These are phyloP conservation scores for Panicum hallii DNA, from an alignment of 202 grass and related monocot species.

Conservation along the genomic window DNA sequence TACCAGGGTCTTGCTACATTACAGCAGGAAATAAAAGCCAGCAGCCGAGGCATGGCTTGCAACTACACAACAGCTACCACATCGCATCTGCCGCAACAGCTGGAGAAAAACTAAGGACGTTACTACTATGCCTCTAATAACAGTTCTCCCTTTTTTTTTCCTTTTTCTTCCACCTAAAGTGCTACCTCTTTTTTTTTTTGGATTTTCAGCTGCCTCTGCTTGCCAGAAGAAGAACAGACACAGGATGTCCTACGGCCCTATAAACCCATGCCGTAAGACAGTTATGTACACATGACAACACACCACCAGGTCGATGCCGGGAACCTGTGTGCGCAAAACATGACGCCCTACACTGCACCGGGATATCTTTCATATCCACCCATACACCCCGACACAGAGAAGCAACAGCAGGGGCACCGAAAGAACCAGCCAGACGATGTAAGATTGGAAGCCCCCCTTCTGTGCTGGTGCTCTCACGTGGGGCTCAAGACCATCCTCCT, in stretches of 20 bases:
- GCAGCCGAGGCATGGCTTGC: constrained; percentile 17
- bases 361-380: constrained; percentile 31
- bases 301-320: background rate
- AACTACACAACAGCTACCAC: constrained; percentile 42
- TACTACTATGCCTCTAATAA: constrained; percentile 39
- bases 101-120: constrained; percentile 31
- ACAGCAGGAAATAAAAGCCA: background rate
- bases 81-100: constrained; percentile 24
- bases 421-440: constrained; percentile 54
- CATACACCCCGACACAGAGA: constrained; percentile 50
- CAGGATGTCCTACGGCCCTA: background rate
- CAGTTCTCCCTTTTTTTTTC: background rate
- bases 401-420: constrained; percentile 50
- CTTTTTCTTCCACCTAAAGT: constrained; percentile 32
- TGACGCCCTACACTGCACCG: background rate
- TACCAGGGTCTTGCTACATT: constrained; percentile 20
- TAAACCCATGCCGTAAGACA: constrained; percentile 1
- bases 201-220: constrained; percentile 25
- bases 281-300: constrained; percentile 42
- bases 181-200: constrained; percentile 45
- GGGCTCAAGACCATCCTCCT: constrained; percentile 30
- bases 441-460: constrained; percentile 19
- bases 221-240: constrained; percentile 17
- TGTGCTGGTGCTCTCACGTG: constrained; percentile 40
- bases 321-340: background rate